These are phyloP conservation scores for Ophiocordyceps camponoti-rufipedis DNA, from an alignment of 2,329 filamentous ascomycete species.

Conservation along the genomic window DNA sequence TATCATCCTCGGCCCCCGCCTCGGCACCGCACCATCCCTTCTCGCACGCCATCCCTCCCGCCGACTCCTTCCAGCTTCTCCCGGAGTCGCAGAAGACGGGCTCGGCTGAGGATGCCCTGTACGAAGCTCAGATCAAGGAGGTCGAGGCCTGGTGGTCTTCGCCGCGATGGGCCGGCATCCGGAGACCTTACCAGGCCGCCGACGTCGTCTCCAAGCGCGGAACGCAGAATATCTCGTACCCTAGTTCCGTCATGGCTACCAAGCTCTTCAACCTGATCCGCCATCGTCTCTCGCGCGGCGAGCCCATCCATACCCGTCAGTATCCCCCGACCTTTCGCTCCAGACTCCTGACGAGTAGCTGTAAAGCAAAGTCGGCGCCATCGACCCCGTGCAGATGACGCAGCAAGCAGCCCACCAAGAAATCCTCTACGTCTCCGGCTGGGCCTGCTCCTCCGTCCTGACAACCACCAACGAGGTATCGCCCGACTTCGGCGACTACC, in stretches of 20 bases:
- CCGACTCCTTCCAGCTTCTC: slow-evolving; percentile 75
- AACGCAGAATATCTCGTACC: slow-evolving; percentile 69
- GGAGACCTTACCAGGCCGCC: slow-evolving; percentile 73
- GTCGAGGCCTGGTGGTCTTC: slow-evolving; percentile 84
- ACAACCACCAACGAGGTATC: slow-evolving; percentile 95
- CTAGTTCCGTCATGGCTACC: slow-evolving; percentile 84
- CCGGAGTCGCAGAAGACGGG: slow-evolving; percentile 62
- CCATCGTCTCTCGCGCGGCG: slow-evolving; percentile 55
- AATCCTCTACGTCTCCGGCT: slow-evolving; percentile 88
- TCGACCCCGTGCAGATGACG: slow-evolving; percentile 98
- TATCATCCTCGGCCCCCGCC: not conserved
- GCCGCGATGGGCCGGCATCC: slow-evolving; percentile 74
- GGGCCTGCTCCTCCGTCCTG: slow-evolving; percentile 88
- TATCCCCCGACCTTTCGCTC: not conserved
- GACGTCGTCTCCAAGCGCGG: slow-evolving; percentile 91
- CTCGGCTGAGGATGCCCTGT: slow-evolving; percentile 66
- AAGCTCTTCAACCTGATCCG: slow-evolving; percentile 85
- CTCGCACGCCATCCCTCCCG: slow-evolving; percentile 19
- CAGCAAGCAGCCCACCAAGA: slow-evolving; percentile 94
- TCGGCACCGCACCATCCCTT: slow-evolving; percentile 9
- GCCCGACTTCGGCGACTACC: slow-evolving; percentile 95
- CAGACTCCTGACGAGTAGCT: not conserved
- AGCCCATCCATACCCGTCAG: slow-evolving; percentile 86
- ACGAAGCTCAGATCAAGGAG: slow-evolving; percentile 65
- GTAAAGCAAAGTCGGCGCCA: slow-evolving; percentile 61